These are phyloP conservation scores for Talaromyces trachyspermus DNA, from an alignment of 495 filamentous ascomycete genomes.

Conservation along the genomic window DNA sequence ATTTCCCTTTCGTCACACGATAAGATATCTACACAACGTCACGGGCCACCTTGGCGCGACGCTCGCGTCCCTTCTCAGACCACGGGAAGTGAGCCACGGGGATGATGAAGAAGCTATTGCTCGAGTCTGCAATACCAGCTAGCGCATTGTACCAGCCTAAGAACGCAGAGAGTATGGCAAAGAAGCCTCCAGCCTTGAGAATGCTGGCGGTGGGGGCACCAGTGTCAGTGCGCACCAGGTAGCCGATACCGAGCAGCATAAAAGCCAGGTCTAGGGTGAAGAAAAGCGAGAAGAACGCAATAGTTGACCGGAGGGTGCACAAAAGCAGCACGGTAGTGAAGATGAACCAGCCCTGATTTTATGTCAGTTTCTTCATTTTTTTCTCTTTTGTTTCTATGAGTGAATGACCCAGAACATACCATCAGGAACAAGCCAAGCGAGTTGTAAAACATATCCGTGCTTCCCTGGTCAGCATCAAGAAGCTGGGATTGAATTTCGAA, in stretches of 20 bases:
- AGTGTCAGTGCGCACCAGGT: constrained; percentile 45
- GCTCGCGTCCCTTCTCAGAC: constrained; percentile 75
- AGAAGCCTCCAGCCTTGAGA: constrained; percentile 76
- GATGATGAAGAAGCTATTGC: constrained; percentile 92
- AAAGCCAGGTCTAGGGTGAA: constrained; percentile 89
- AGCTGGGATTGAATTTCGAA: constrained; percentile 46
- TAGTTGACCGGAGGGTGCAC: constrained; percentile 86
- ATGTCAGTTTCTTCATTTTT: constrained; percentile 13
- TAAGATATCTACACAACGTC: constrained; percentile 24
- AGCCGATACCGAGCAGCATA: constrained; percentile 73
- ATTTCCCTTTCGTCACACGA: not conserved
- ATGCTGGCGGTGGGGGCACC: constrained; percentile 42
- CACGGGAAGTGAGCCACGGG: constrained; percentile 96
- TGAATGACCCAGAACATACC: constrained; percentile 33
- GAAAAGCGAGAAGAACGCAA: constrained; percentile 95
- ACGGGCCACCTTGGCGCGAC: constrained; percentile 39
- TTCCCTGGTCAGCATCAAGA: constrained; percentile 6
- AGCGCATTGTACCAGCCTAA: constrained; percentile 95
- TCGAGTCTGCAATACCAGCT: constrained; percentile 82
- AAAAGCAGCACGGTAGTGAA: constrained; percentile 86
- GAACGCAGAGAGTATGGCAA: constrained; percentile 84
- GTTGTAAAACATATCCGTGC: constrained; percentile 43
- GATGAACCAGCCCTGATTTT: constrained; percentile 82
- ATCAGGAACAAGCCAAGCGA: constrained; percentile 82
- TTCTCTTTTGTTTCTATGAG: not conserved